Evolutionary conservation across 805 yeast genomes (phyloP).

Genomic region (Candida golubevii): DNA sequence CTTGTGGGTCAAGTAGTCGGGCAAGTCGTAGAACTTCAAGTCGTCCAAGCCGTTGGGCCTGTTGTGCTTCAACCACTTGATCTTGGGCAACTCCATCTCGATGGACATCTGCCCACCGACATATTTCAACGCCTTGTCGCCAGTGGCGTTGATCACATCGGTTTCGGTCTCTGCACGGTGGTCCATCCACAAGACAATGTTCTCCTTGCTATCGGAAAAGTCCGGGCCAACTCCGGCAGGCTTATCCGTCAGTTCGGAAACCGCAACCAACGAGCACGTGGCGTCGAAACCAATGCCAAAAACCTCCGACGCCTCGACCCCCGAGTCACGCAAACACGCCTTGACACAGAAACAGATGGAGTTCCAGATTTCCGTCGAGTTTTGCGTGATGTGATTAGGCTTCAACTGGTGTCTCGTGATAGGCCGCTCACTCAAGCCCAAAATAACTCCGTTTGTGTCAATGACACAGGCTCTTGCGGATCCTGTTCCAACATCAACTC

Average conservation of each 20-base stretch:
- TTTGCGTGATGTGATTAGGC: slow-evolving; percentile 76
- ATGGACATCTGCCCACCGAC: slow-evolving; percentile 98
- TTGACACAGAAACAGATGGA: slow-evolving; percentile 80
- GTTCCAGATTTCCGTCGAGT: slow-evolving; percentile 88
- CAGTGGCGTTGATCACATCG: slow-evolving; percentile 70
- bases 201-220: slow-evolving; percentile 65
- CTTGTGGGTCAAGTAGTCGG: slow-evolving; percentile 86
- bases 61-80: slow-evolving; percentile 90
- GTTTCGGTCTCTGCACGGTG: slow-evolving; percentile 89
- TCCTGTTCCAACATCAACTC: slow-evolving; percentile 97
- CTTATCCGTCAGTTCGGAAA: slow-evolving; percentile 56
- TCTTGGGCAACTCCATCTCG: slow-evolving; percentile 97
- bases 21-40: slow-evolving; percentile 87
- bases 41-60: slow-evolving; percentile 55
- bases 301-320: slow-evolving; percentile 61
- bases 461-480: slow-evolving; percentile 93
- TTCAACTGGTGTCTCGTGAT: slow-evolving; percentile 73
- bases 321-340: slow-evolving; percentile 68
- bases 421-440: slow-evolving; percentile 74
- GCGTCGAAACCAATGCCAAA: slow-evolving; percentile 96
- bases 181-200: slow-evolving; percentile 97
- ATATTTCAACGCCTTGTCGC: slow-evolving; percentile 75
- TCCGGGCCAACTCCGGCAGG: slow-evolving; percentile 94
- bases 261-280: slow-evolving; percentile 88
- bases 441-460: slow-evolving; percentile 75